These are phyloP conservation scores for Coemansia sp. DNA, from an alignment of 192 early-diverging fungal species.

Conservation along the genomic window DNA sequence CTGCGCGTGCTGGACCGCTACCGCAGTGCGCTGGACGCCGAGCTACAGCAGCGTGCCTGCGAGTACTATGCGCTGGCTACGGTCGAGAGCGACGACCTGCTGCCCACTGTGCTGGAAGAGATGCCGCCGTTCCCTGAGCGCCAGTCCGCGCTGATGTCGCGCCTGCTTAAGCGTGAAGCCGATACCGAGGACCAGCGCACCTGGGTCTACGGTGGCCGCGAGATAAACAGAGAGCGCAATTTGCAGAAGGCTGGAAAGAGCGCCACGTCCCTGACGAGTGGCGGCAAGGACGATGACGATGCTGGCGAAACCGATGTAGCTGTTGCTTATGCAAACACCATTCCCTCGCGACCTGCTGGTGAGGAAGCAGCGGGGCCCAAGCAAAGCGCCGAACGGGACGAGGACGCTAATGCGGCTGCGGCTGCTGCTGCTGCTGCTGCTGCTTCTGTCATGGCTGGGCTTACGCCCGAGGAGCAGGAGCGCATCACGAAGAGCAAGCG, in stretches of 20 bases:
- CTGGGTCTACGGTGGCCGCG: slow-evolving; percentile 89
- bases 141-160: slow-evolving; percentile 82
- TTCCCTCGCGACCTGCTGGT: too few species aligned
- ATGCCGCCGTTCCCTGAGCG: slow-evolving; percentile 98
- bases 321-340: neutral
- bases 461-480: slow-evolving; percentile 26
- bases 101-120: slow-evolving; percentile 94
- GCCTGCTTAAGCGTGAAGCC: slow-evolving; percentile 80
- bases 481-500: slow-evolving; percentile 34
- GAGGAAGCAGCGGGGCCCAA: neutral
- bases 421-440: too few species aligned
- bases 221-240: slow-evolving; percentile 66
- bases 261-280: neutral
- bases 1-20: slow-evolving; percentile 85
- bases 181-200: slow-evolving; percentile 96
- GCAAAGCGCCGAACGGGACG: neutral
- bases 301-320: neutral
- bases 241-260: slow-evolving; percentile 10
- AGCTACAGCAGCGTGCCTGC: slow-evolving; percentile 95
- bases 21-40: slow-evolving; percentile 86
- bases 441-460: neutral
- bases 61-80: slow-evolving; percentile 91
- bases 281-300: neutral
- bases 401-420: neutral
- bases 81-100: slow-evolving; percentile 79